Conservation (phyloP, 768 basidiomycete genomes). For the Pulveroboletus sp. region DNA sequence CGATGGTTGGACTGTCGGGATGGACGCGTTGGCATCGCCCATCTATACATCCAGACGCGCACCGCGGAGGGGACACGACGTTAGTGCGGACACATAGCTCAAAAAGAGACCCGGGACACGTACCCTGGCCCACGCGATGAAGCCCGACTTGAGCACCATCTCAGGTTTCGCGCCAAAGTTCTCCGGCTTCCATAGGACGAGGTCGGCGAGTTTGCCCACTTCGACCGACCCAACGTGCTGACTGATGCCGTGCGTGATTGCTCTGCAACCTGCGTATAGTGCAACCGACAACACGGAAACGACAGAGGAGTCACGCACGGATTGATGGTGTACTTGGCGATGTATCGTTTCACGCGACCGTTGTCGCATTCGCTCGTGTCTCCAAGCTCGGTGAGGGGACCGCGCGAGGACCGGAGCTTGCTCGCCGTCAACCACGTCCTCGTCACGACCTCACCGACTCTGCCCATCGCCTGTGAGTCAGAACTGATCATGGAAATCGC, state of each 20-base stretch:
- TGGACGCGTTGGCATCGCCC: conserved; percentile 96
- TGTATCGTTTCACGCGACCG: conserved; percentile 87
- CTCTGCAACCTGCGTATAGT: conserved; percentile 52
- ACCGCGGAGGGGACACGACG: no score
- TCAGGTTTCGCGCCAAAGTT: conserved; percentile 91
- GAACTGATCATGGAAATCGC: conserved; percentile 97
- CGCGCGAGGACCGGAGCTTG: conserved; percentile 81
- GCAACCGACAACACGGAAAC: no score
- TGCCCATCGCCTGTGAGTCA: conserved; percentile 97
- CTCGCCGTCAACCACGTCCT: conserved; percentile 96
- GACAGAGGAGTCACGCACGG: conserved; percentile 65
- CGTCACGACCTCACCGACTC: conserved; percentile 90
- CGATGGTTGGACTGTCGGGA: conserved; percentile 91
- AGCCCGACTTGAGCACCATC: conserved; percentile 92
- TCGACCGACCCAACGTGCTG: conserved; percentile 83
- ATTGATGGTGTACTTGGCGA: conserved; percentile 96
- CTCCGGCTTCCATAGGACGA: conserved; percentile 94
- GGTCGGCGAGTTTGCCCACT: conserved; percentile 81
- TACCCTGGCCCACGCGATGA: conserved; percentile 88
- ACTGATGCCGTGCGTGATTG: conserved; percentile 90
- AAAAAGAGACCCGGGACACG: conserved; percentile 15
- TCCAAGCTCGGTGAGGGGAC: conserved; percentile 66
- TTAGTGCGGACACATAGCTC: neutral
- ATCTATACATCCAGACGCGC: no score
- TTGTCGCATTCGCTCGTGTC: conserved; percentile 53